A percentile compares a stretch with the other conserved stretches of the same genome.
Evolutionary conservation across 1,139 yeast genomes (phyloP).

Genomic region (Yamadazyma pseudoaaseri): DNA sequence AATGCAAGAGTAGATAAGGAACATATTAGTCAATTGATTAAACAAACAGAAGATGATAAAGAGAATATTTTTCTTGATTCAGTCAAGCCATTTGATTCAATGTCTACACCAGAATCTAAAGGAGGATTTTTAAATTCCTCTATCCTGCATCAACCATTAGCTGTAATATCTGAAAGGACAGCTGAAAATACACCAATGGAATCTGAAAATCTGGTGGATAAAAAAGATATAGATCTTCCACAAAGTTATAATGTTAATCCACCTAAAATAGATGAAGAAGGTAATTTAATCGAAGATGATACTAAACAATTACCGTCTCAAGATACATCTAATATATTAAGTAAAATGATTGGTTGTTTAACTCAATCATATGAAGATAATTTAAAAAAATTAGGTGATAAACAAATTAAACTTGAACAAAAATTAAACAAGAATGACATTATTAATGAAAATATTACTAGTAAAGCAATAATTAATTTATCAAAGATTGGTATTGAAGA

Average conservation of each 20-base stretch:
- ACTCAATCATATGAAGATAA: conserved; percentile 38
- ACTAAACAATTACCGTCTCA: conserved; percentile 4
- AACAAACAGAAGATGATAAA: conserved; percentile 29
- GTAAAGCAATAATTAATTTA: conserved; percentile 16
- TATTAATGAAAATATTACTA: conserved; percentile 17
- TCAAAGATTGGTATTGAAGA: conserved; percentile 25
- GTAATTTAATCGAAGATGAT: conserved; percentile 21
- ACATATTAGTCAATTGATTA: conserved; percentile 28
- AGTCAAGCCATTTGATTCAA: conserved; percentile 22
- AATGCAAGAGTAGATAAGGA: conserved; percentile 32
- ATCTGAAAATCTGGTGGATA: conserved; percentile 4
- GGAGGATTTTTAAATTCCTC: conserved; percentile 11
- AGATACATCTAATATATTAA: conserved; percentile 8
- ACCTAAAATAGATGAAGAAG: conserved; percentile 33
- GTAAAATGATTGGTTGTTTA: conserved; percentile 40
- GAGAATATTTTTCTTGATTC: conserved; percentile 41
- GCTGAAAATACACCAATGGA: conserved; percentile 31
- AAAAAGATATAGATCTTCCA: conserved; percentile 5
- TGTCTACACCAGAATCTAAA: conserved; percentile 33
- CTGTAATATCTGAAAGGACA: conserved; percentile 39
- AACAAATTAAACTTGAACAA: conserved; percentile 13
- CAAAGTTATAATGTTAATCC: conserved; percentile 30
- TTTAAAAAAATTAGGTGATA: conserved; percentile 20
- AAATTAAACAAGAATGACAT: conserved; percentile 16
- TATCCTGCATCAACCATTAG: conserved; percentile 28